Conservation (phyloP, 495 filamentous ascomycete species). For the Penicillium paxilli region DNA sequence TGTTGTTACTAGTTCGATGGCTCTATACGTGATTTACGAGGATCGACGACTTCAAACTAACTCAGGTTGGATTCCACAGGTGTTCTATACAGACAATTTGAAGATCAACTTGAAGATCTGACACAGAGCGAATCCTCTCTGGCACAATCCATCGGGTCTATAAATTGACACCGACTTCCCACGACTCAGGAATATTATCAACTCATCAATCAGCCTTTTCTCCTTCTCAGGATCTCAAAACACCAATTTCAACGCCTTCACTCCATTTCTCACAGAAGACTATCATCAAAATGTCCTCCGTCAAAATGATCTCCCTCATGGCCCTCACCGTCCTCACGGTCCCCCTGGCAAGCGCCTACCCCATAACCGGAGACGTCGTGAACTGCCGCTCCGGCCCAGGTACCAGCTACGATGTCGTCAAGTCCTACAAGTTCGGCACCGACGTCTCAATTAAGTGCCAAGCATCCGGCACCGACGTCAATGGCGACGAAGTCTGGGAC, state of each 20-base stretch:
- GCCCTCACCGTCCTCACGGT: slow-evolving; percentile 8
- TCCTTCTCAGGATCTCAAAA: too few relatives aligned
- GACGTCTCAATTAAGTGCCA: slow-evolving; percentile 17
- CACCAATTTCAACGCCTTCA: too few relatives aligned
- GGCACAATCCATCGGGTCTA: background rate
- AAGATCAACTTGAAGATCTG: too few relatives aligned
- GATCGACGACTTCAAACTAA: too few relatives aligned
- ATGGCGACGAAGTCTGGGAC: slow-evolving; percentile 17
- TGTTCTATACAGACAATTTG: too few relatives aligned
- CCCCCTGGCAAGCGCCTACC: slow-evolving; percentile 12
- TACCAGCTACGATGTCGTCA: slow-evolving; percentile 15
- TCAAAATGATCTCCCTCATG: background rate
- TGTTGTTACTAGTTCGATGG: background rate
- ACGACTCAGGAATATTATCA: background rate
- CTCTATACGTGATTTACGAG: background rate
- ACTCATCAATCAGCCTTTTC: too few relatives aligned
- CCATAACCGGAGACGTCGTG: slow-evolving; percentile 6
- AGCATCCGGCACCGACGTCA: slow-evolving; percentile 10
- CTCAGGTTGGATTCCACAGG: too few relatives aligned
- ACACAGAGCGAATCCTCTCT: too few relatives aligned
- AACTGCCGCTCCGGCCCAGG: slow-evolving; percentile 20
- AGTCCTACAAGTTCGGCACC: slow-evolving; percentile 10
- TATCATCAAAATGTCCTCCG: too few relatives aligned
- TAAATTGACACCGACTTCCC: background rate
- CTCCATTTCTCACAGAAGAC: too few relatives aligned